A percentile compares a stretch with the other conserved stretches of the same genome.
phyloP scores from a whole-genome alignment of 495 filamentous ascomycete species.

The Clohesyomyces aquaticus region DNA sequence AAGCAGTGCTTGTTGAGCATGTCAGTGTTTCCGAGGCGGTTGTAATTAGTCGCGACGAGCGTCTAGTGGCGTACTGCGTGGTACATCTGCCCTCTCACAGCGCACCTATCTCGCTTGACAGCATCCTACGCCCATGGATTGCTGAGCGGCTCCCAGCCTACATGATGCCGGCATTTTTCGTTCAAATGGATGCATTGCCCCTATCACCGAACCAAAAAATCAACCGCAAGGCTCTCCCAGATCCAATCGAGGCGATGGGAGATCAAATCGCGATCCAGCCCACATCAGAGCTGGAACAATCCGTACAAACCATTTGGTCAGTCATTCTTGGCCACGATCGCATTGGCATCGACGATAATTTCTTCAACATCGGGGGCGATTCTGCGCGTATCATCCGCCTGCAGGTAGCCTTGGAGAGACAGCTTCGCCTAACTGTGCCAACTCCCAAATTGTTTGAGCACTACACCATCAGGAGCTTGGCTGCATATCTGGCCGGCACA shows the following conservation, averaged over 20 bases:
- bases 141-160: slow-evolving; percentile 31
- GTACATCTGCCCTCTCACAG: too few relatives aligned
- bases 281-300: neutral
- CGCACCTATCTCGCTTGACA: slow-evolving; percentile 17
- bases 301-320: slow-evolving; percentile 14
- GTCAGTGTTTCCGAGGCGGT: slow-evolving; percentile 37
- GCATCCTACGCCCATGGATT: slow-evolving; percentile 38
- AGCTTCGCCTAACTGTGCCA: slow-evolving; percentile 32
- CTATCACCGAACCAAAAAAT: slow-evolving; percentile 22
- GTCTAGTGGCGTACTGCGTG: slow-evolving; percentile 38
- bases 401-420: slow-evolving; percentile 35
- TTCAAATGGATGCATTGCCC: slow-evolving; percentile 24
- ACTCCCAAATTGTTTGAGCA: slow-evolving; percentile 43
- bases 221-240: slow-evolving; percentile 21
- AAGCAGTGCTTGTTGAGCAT: slow-evolving; percentile 46
- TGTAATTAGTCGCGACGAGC: slow-evolving; percentile 9
- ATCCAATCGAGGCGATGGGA: slow-evolving; percentile 13
- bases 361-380: slow-evolving; percentile 43
- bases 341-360: slow-evolving; percentile 37
- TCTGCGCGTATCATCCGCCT: slow-evolving; percentile 39
- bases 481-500: slow-evolving; percentile 30
- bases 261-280: neutral
- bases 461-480: slow-evolving; percentile 44
- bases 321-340: slow-evolving; percentile 27
- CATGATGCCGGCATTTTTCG: slow-evolving; percentile 34